A percentile compares a stretch with the other conserved stretches of the same genome.
Evolutionary conservation across 1,284 basidiomycete genomes (phyloP).

Genomic region (Trichosporon sp.): DNA sequence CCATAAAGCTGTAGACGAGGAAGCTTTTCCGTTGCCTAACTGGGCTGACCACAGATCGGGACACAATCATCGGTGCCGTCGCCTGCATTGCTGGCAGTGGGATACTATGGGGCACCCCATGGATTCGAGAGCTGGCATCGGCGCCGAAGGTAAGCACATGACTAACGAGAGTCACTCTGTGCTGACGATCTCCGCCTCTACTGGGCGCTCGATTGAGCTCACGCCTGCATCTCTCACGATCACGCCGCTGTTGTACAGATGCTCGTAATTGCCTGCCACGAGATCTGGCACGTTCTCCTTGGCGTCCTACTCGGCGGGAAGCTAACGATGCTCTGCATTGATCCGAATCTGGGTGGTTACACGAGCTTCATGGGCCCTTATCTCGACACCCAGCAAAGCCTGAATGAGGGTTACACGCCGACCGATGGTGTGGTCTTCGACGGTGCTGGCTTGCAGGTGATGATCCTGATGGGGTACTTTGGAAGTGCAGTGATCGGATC

Average conservation of each 20-base stretch:
- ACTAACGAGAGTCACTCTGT: not conserved
- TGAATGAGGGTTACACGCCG: not conserved
- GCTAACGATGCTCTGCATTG: conserved; percentile 43
- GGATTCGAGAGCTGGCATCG: conserved; percentile 38
- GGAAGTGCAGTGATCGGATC: conserved; percentile 42
- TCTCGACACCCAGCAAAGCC: conserved; percentile 9
- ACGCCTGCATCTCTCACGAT: no score
- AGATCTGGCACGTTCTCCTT: conserved; percentile 40
- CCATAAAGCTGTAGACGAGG: not conserved
- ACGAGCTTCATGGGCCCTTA: conserved; percentile 42
- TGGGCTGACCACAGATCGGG: conserved; percentile 29
- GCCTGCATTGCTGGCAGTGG: conserved; percentile 41
- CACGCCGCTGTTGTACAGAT: conserved; percentile 27
- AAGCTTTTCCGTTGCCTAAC: no score
- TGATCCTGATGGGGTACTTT: conserved; percentile 41
- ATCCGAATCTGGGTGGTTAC: conserved; percentile 46
- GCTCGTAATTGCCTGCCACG: conserved; percentile 43
- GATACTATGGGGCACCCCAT: conserved; percentile 44
- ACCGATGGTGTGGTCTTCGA: not conserved
- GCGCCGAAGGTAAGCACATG: conserved; percentile 37
- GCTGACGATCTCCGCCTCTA: no score
- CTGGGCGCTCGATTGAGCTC: no score
- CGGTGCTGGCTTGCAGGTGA: conserved; percentile 22
- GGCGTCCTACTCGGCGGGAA: conserved; percentile 45
- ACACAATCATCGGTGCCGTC: conserved; percentile 44